phyloP scores from a whole-genome alignment of 495 filamentous ascomycete species.

The Trichoderma parareesei region DNA sequence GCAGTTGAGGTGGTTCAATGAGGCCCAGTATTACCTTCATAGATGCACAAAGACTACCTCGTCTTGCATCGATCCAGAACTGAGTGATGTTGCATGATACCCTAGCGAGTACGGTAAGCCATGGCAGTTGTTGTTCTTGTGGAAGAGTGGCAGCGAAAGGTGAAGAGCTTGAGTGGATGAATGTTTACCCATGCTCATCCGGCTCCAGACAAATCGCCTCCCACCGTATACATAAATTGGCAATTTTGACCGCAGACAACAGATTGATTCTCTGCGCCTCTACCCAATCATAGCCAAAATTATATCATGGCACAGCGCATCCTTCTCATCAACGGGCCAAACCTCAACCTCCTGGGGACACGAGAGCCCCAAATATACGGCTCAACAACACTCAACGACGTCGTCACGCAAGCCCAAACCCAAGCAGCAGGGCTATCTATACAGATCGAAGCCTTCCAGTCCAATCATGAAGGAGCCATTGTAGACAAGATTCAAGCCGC shows the following conservation, averaged over 20 bases:
- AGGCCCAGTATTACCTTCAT: too few relatives aligned
- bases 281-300: neutral
- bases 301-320: conserved; percentile 41
- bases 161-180: neutral
- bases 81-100: too few relatives aligned
- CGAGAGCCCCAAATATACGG: conserved; percentile 67
- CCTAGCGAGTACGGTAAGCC: too few relatives aligned
- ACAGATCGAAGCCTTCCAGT: conserved; percentile 5
- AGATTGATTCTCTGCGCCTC: too few relatives aligned
- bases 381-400: conserved; percentile 50
- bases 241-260: neutral
- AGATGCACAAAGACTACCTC: too few relatives aligned
- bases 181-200: neutral
- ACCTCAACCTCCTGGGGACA: conserved; percentile 70
- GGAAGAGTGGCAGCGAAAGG: too few relatives aligned
- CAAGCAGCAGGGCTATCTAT: conserved; percentile 18
- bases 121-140: too few relatives aligned
- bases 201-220: neutral
- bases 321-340: conserved; percentile 72
- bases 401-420: conserved; percentile 23
- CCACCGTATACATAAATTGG: neutral
- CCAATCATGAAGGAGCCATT: conserved; percentile 57
- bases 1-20: too few relatives aligned
- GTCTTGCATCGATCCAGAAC: too few relatives aligned
- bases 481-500: conserved; percentile 52